Percentiles rank a stretch among this genome's conserved stretches.
phyloP scores from a whole-genome alignment of 768 basidiomycete species.

The Rhodotorula diobovata region DNA sequence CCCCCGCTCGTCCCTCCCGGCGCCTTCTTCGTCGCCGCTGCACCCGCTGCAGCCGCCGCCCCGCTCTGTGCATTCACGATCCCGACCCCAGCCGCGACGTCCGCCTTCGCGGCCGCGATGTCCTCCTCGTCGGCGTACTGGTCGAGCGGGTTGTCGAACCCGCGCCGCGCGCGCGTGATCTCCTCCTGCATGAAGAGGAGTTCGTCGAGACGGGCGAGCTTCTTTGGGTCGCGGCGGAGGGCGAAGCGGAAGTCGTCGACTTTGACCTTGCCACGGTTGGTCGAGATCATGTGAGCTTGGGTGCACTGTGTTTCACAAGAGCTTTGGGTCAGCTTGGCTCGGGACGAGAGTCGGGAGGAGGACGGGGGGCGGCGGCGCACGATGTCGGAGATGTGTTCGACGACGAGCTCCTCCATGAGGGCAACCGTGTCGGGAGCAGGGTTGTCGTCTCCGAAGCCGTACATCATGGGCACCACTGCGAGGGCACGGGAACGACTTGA shows the following conservation, averaged over 20 bases:
- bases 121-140: conserved; percentile 27
- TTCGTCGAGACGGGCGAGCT: conserved; percentile 87
- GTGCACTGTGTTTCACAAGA: conserved; percentile 21
- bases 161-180: conserved; percentile 67
- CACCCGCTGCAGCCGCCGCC: neutral
- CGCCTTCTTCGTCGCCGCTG: neutral
- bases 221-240: conserved; percentile 78
- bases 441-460: conserved; percentile 87
- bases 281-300: conserved; percentile 36
- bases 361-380: conserved; percentile 54
- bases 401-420: conserved; percentile 88
- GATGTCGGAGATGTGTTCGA: conserved; percentile 84
- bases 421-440: conserved; percentile 81
- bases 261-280: conserved; percentile 46
- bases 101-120: conserved; percentile 2
- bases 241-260: conserved; percentile 79
- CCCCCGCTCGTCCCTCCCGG: too few relatives aligned
- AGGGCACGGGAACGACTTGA: neutral
- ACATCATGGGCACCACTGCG: conserved; percentile 48
- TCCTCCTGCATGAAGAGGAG: conserved; percentile 89
- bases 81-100: neutral
- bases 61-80: neutral
- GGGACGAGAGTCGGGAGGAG: neutral
- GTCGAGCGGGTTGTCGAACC: conserved; percentile 29
- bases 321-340: neutral